phyloP scores from a whole-genome alignment of 2,329 filamentous ascomycete species.

The Metarhizium anisopliae region DNA sequence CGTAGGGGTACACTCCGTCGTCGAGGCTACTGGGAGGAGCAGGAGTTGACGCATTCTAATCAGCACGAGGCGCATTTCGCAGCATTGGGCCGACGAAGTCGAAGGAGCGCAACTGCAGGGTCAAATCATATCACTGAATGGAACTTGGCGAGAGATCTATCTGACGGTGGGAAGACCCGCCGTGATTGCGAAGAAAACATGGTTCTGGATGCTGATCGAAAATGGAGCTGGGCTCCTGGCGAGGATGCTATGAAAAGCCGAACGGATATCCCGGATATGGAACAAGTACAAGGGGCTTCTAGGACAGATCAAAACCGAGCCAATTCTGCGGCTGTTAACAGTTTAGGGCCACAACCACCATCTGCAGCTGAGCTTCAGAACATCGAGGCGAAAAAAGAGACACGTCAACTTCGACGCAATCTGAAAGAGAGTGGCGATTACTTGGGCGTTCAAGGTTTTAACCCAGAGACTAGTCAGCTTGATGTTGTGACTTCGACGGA shows the following conservation, averaged over 20 bases:
- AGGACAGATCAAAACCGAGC: background rate
- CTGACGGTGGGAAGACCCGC: constrained; percentile 2
- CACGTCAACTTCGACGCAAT: constrained; percentile 28
- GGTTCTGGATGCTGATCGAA: constrained; percentile 1
- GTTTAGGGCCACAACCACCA: background rate
- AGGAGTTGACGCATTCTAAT: constrained; percentile 6
- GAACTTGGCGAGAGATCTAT: constrained; percentile 24
- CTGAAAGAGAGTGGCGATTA: constrained; percentile 49
- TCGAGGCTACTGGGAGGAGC: constrained; percentile 19
- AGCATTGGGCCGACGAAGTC: constrained; percentile 8
- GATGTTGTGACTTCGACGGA: constrained; percentile 41
- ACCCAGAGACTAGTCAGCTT: constrained; percentile 45
- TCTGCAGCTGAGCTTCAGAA: background rate
- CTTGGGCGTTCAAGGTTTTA: constrained; percentile 49
- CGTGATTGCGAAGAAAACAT: background rate
- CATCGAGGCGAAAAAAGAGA: constrained; percentile 21
- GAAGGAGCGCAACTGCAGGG: constrained; percentile 12
- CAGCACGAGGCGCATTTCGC: constrained; percentile 5
- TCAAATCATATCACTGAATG: constrained; percentile 24
- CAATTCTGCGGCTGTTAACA: background rate
- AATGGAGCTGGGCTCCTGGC: constrained; percentile 13
- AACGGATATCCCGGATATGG: background rate
- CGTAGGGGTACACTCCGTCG: constrained; percentile 37
- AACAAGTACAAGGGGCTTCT: background rate
- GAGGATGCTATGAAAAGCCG: constrained; percentile 5